Evolutionary conservation across 208 protist genomes (phyloP), one percentile per base, ranked within the genome.

Genomic region (Crithidia bombi): DNA sequence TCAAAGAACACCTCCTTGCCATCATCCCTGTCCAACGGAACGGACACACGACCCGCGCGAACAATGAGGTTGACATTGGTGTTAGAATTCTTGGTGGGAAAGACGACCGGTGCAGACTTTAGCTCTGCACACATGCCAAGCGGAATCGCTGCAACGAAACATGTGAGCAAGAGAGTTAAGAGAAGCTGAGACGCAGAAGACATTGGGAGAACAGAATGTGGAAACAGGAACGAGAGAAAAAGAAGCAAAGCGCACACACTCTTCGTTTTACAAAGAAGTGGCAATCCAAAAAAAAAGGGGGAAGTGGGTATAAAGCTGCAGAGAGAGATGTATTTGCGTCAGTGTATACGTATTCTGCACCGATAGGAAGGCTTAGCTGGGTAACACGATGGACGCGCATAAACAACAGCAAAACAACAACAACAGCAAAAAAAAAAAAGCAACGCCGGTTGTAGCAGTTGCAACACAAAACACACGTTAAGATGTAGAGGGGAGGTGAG

Each of bases 31-130:
- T 59, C 52, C 5, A 93, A 70, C 26, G 88, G 88, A 54, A 93
- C 75, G 32, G 75, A 76, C 5, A 93, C 55, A 23, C 74, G 59
- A 14, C 69, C 41, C 4, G 61, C 55, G 25, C 69, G 57, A 25
- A 93, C 83, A 19, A 55, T 75, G 36, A 93, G 65, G 32, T 81
- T 78, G 14, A 89, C 69, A 7, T 82, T 67, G 0, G 88, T 93
- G 39, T 79, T 72, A n/a, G 70, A 79, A 11, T 73, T 78, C 21
- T 59, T 52, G 6, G 28, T 75, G 0, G 83, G 80, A 38, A 68
- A 64, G 7, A 90, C 67, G 26, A 87, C 70, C 19, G 44, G 46
- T 28, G 81, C 19, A 26, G 59, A 21, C 0, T 43, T 52, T 21
- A 89, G 51, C 9, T 82, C 68, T 1, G 49, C 56, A 19, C 38